These are phyloP conservation scores for Xerocomus minutiporus DNA, from an alignment of 1,284 basidiomycete species.

Conservation along the genomic window DNA sequence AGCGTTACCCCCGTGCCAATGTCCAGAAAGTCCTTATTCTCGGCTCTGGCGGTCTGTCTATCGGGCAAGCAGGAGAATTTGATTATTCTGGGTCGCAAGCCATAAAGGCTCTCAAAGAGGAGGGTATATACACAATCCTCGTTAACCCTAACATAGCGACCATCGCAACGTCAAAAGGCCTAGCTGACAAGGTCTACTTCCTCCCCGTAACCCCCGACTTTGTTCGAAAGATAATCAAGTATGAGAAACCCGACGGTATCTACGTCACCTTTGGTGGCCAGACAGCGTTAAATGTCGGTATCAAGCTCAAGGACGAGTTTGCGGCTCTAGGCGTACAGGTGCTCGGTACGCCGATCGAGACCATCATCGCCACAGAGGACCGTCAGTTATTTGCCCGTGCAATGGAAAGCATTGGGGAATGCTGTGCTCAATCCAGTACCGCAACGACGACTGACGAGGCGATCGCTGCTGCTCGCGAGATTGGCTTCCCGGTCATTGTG, in stretches of 20 bases:
- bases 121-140: constrained; percentile 98
- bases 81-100: constrained; percentile 99
- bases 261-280: constrained; percentile 99
- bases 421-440: constrained; percentile 84
- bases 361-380: constrained; percentile 97
- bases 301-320: constrained; percentile 97
- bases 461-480: constrained; percentile 74
- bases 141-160: constrained; percentile 99
- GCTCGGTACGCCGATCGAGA: constrained; percentile 94
- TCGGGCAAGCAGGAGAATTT: constrained; percentile 98
- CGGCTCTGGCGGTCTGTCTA: constrained; percentile 96
- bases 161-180: constrained; percentile 94
- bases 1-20: constrained; percentile 67
- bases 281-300: constrained; percentile 95
- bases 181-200: constrained; percentile 99
- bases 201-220: constrained; percentile 97
- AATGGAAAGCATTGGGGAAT: constrained; percentile 97
- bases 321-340: constrained; percentile 84
- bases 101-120: constrained; percentile 98
- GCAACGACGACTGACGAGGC: constrained; percentile 87
- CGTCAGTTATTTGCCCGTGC: constrained; percentile 89
- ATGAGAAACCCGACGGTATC: constrained; percentile 98
- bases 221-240: constrained; percentile 96
- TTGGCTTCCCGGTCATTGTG: constrained; percentile 97
- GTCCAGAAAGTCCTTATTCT: constrained; percentile 95